Conservation (phyloP, 257 asterid genomes). For the Ilex aquifolium region DNA sequence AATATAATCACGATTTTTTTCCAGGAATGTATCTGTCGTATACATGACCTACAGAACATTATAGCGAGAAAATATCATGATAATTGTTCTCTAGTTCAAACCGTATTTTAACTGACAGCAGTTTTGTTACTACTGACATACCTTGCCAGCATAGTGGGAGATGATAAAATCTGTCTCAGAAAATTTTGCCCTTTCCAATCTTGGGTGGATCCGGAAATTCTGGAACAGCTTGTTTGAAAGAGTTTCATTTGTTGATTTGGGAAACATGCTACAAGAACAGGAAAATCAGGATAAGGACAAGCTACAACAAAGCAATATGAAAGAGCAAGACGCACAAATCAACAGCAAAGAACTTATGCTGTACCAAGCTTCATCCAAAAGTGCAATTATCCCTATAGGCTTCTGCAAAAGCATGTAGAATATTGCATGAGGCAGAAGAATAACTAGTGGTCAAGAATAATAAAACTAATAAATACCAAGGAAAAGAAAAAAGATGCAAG, state of each 20-base stretch:
- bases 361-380: constrained; percentile 98
- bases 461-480: too few species aligned
- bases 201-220: constrained; percentile 67
- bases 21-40: constrained; percentile 81
- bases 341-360: constrained; percentile 21
- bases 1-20: constrained; percentile 95
- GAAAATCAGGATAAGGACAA: constrained; percentile 22
- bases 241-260: constrained; percentile 91
- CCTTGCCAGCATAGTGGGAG: constrained; percentile 99
- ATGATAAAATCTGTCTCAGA: constrained; percentile 89
- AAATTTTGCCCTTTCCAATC: constrained; percentile 83
- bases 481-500: too few species aligned
- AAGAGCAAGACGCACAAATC: constrained; percentile 19
- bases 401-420: constrained; percentile 56
- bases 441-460: background rate
- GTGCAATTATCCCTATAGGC: constrained; percentile 93
- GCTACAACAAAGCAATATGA: constrained; percentile 14
- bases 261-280: constrained; percentile 79
- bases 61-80: background rate
- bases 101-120: background rate
- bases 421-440: constrained; percentile 21
- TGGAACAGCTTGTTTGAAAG: constrained; percentile 88
- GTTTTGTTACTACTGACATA: constrained; percentile 23
- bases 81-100: background rate
- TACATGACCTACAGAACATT: constrained; percentile 69